These are phyloP conservation scores for Diaporthe ilicicola DNA, from an alignment of 2,329 filamentous ascomycete genomes.

Conservation along the genomic window DNA sequence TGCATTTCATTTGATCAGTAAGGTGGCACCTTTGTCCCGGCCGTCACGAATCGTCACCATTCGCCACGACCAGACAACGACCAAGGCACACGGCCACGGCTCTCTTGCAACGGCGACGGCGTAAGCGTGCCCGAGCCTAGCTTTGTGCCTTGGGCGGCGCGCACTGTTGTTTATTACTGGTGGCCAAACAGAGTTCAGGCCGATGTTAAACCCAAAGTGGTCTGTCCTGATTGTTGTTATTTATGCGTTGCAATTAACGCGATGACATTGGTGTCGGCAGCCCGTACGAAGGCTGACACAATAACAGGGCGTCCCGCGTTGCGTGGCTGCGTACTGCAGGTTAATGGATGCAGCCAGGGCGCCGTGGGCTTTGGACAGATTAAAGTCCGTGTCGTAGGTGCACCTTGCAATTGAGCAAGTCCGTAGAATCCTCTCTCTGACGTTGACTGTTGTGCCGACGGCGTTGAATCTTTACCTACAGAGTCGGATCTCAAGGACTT, in stretches of 20 bases:
- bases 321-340: background rate
- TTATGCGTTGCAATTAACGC: slow-evolving; percentile 8
- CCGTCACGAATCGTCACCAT: background rate
- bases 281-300: background rate
- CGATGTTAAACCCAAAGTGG: background rate
- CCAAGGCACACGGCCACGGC: background rate
- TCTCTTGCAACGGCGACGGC: background rate
- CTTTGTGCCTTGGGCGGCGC: background rate
- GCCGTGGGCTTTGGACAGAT: background rate
- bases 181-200: slow-evolving; percentile 2
- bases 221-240: slow-evolving; percentile 18
- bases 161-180: background rate
- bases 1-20: background rate
- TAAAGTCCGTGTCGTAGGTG: background rate
- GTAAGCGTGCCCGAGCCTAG: background rate
- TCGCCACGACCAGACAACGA: background rate
- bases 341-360: background rate
- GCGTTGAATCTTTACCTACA: background rate
- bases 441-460: slow-evolving; percentile 1
- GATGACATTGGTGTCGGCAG: background rate
- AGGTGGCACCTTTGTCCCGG: background rate
- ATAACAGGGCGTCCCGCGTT: background rate
- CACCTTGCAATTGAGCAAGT: background rate
- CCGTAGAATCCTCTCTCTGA: background rate
- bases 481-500: slow-evolving; percentile 11